Conservation (phyloP, 176 grass and related monocot species). For the Poa pratensis region DNA sequence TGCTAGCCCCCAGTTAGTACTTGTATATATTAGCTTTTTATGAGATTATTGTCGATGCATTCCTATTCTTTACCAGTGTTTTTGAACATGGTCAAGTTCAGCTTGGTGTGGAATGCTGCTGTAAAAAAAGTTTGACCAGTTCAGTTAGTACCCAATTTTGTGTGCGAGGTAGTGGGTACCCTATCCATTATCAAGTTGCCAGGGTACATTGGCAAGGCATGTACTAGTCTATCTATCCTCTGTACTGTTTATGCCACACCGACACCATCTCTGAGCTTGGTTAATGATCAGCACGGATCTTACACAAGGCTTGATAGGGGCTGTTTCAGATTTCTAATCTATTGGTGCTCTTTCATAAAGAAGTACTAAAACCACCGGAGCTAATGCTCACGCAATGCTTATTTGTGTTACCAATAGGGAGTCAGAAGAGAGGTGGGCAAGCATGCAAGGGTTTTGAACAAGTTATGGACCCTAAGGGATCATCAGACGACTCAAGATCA, state of each 20-base stretch:
- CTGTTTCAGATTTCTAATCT: constrained; percentile 6
- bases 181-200: background rate
- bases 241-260: background rate
- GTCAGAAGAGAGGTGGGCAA: constrained; percentile 92
- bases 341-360: background rate
- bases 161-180: background rate
- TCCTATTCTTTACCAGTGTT: too few species aligned
- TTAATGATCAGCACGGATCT: background rate
- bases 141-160: background rate
- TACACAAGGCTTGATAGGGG: background rate
- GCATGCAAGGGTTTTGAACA: constrained; percentile 78
- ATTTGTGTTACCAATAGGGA: constrained; percentile 49
- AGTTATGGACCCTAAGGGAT: constrained; percentile 35
- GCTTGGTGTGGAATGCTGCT: background rate
- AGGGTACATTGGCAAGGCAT: background rate
- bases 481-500: constrained; percentile 3
- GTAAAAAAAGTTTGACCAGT: background rate
- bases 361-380: background rate
- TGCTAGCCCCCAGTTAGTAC: background rate
- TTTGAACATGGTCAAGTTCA: constrained; percentile 5
- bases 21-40: background rate
- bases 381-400: background rate
- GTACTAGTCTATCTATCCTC: background rate
- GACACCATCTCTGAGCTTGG: background rate
- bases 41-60: background rate